phyloP scores from a whole-genome alignment of 2,329 filamentous ascomycete genomes.

The Fusarium sp. region DNA sequence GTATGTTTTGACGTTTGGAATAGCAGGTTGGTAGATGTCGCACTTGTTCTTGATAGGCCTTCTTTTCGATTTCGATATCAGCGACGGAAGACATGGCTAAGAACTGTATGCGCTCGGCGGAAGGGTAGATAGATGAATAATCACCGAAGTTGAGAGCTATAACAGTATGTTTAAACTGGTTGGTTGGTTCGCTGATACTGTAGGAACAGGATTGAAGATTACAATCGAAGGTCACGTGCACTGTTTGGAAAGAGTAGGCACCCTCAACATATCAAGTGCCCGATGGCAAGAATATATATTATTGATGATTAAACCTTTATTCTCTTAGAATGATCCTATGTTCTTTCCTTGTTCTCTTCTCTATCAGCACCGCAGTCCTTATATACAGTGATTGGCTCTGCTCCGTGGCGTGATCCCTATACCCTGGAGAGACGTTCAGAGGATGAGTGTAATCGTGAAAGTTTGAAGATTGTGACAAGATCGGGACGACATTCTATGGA shows the following conservation, averaged over 20 bases:
- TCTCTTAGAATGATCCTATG: no score
- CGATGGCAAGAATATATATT: background rate
- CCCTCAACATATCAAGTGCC: constrained; percentile 4
- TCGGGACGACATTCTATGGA: no score
- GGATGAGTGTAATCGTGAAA: no score
- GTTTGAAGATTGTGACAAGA: no score
- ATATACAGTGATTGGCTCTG: no score
- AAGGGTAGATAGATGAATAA: background rate
- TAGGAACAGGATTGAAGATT: constrained; percentile 24
- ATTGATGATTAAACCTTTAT: no score
- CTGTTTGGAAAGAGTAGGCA: background rate
- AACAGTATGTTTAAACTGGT: constrained; percentile 6
- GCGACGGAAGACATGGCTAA: constrained; percentile 52
- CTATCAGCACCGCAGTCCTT: no score
- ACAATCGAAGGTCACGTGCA: constrained; percentile 37
- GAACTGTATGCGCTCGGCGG: no score
- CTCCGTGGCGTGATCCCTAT: no score
- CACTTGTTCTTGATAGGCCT: constrained; percentile 70
- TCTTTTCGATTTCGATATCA: constrained; percentile 65
- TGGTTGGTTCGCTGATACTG: constrained; percentile 8
- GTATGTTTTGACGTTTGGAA: constrained; percentile 4
- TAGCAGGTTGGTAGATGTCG: constrained; percentile 31
- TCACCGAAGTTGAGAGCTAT: constrained; percentile 2
- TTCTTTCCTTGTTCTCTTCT: no score
- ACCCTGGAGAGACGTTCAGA: no score